phyloP scores from a whole-genome alignment of 306 rosid genomes.

The Ormosia emarginata region DNA sequence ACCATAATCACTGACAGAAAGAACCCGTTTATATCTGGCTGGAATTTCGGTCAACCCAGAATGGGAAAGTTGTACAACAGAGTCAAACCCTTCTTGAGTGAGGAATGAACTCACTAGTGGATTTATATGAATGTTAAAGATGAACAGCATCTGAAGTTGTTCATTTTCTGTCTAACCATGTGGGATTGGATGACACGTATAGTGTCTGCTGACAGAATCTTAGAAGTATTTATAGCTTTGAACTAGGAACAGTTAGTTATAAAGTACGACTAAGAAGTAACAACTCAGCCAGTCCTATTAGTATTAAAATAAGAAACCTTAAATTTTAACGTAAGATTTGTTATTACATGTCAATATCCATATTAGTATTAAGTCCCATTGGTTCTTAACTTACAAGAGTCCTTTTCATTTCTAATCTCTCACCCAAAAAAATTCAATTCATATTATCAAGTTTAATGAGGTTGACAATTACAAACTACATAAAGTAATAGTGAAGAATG shows the following conservation, averaged over 20 bases:
- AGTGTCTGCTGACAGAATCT: neutral
- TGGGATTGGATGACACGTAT: neutral
- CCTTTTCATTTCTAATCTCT: too few species aligned
- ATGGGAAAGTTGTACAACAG: slow-evolving; percentile 29
- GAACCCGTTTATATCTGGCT: slow-evolving; percentile 42
- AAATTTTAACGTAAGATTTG: too few species aligned
- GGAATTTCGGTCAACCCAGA: slow-evolving; percentile 15
- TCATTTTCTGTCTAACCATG: slow-evolving; percentile 24
- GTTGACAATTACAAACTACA: too few species aligned
- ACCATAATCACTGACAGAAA: slow-evolving; percentile 59
- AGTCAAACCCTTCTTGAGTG: slow-evolving; percentile 34
- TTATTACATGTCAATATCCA: too few species aligned
- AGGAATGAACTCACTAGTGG: slow-evolving; percentile 25
- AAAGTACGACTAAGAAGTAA: too few species aligned
- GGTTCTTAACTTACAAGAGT: too few species aligned
- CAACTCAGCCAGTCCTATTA: too few species aligned
- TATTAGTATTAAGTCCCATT: too few species aligned
- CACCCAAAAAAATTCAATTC: too few species aligned
- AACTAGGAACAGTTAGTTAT: too few species aligned
- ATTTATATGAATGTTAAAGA: slow-evolving; percentile 23
- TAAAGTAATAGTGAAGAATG: too few species aligned
- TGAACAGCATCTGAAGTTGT: slow-evolving; percentile 20
- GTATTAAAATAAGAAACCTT: neutral
- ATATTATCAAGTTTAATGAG: too few species aligned
- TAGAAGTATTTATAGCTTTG: neutral